Evolutionary conservation across 805 yeast species (phyloP), one percentile per base, ranked within the genome.

Genomic region (Myxozyma monticola): DNA sequence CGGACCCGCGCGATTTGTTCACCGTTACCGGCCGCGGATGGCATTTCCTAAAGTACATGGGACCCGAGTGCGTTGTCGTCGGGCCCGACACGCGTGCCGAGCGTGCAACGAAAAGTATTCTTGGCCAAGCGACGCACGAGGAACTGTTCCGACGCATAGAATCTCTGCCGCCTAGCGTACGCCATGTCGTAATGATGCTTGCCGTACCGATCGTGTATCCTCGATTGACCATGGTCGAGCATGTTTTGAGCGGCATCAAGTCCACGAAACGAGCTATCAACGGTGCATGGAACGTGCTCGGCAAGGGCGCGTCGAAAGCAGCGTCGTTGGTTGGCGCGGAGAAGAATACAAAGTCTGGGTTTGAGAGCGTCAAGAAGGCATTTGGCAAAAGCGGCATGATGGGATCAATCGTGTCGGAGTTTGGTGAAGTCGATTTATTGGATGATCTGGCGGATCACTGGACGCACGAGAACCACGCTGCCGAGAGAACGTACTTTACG

Each of bases 121-220:
- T 87, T 8, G 62, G 76, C 1, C 67, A 68, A 0, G 71, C 69
- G 3, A 76, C 91, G 0, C 93, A 91, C 66, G 66, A 75, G 2
- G 50, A 64, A 3, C 72, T 86, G 1, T 91, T 90, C 62, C 56
- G 72, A 14, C 75, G 96, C 22, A 51, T 89, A 30, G 51, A 67
- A 7, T 96, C 88, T 65, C 64, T 86, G 4, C 52, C 63, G 2
- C 67, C 78, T 10, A 73, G 79, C 2, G 75, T 86, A 37, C 83
- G 84, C 65, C 99, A 91, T 68, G 61, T 91, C 34, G 71, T 86
- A 57, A 80, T 93, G 1, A 75, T 93, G 80, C 73, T 93, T 43
- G 98, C 98, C 37, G 96, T 91, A 12, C 99, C 99, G 2, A 88
- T 93, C 48, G 86, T 93, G 35, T 91, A 91, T 65, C 98, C 99